These are phyloP conservation scores for Botrytis pseudocinerea DNA, from an alignment of 2,329 filamentous ascomycete genomes.

Conservation along the genomic window DNA sequence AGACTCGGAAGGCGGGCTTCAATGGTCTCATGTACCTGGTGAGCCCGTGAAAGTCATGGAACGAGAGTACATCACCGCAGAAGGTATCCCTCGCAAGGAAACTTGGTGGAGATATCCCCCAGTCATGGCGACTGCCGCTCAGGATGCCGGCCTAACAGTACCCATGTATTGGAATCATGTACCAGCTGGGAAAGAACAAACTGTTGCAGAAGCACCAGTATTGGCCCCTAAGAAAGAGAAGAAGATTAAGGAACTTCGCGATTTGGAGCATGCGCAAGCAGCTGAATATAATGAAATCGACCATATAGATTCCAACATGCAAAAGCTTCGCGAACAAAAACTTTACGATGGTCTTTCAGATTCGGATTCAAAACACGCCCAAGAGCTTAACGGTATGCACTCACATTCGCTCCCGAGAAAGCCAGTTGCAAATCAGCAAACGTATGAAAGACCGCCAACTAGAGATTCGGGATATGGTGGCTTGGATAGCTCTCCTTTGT, in stretches of 20 bases:
- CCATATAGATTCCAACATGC: background rate
- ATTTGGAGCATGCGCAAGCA: conserved; percentile 10
- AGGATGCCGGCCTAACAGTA: conserved; percentile 24
- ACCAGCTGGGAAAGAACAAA: background rate
- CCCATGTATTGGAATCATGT: conserved; percentile 27
- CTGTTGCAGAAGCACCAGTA: background rate
- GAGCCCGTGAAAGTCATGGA: conserved; percentile 34
- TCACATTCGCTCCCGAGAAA: background rate
- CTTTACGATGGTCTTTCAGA: background rate
- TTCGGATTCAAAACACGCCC: conserved; percentile 3
- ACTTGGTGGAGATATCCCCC: conserved; percentile 38
- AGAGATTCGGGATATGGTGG: background rate
- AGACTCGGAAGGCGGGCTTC: background rate
- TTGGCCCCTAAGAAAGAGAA: background rate
- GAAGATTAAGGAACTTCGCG: conserved; percentile 17
- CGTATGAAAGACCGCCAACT: conserved; percentile 5
- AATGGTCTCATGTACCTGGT: conserved; percentile 19
- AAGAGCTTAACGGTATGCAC: background rate
- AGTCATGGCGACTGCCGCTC: conserved; percentile 29
- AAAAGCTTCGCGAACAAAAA: conserved; percentile 9
- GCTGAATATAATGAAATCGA: conserved; percentile 6
- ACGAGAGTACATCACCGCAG: conserved; percentile 32
- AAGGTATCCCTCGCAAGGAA: conserved; percentile 34
- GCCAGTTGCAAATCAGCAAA: background rate
- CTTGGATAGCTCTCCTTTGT: background rate